Conservation (phyloP, 768 basidiomycete species). For the Omphalotus guepiniiformis region DNA sequence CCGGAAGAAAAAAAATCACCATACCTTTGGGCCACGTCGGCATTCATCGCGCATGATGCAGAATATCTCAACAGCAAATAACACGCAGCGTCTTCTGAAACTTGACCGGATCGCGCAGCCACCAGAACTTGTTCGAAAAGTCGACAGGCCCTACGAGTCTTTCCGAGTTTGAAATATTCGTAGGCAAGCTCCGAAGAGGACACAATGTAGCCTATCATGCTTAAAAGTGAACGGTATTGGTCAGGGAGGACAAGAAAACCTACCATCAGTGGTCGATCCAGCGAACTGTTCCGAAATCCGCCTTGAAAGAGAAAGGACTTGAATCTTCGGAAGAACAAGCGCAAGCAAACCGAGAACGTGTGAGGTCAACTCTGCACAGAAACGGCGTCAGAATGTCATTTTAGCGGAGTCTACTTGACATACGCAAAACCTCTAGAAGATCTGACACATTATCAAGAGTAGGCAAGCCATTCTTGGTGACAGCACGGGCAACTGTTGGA, state of each 20-base stretch:
- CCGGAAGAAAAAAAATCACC: neutral
- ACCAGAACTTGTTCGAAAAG: slow-evolving; percentile 60
- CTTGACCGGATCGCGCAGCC: slow-evolving; percentile 36
- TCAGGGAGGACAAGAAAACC: slow-evolving; percentile 11
- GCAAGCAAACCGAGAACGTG: slow-evolving; percentile 69
- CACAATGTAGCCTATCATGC: slow-evolving; percentile 50
- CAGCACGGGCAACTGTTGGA: too few relatives aligned
- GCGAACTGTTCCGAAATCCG: slow-evolving; percentile 50
- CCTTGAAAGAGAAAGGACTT: slow-evolving; percentile 59
- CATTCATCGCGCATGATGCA: slow-evolving; percentile 56
- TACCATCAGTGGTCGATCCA: slow-evolving; percentile 45
- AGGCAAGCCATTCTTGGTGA: too few relatives aligned
- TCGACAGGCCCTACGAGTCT: slow-evolving; percentile 55
- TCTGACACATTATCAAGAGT: slow-evolving; percentile 24
- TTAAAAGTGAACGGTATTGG: neutral
- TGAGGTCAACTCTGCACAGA: slow-evolving; percentile 45
- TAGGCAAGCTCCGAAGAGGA: slow-evolving; percentile 70
- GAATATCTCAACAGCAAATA: slow-evolving; percentile 63
- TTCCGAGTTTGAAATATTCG: slow-evolving; percentile 79
- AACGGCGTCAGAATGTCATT: neutral
- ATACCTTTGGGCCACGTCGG: slow-evolving; percentile 60
- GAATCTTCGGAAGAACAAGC: slow-evolving; percentile 60
- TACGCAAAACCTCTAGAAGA: slow-evolving; percentile 52
- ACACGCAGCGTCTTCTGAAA: slow-evolving; percentile 49
- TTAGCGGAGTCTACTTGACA: too few relatives aligned